These are phyloP conservation scores for Cucurbita pepo DNA, from an alignment of 306 rosid species.

Conservation along the genomic window DNA sequence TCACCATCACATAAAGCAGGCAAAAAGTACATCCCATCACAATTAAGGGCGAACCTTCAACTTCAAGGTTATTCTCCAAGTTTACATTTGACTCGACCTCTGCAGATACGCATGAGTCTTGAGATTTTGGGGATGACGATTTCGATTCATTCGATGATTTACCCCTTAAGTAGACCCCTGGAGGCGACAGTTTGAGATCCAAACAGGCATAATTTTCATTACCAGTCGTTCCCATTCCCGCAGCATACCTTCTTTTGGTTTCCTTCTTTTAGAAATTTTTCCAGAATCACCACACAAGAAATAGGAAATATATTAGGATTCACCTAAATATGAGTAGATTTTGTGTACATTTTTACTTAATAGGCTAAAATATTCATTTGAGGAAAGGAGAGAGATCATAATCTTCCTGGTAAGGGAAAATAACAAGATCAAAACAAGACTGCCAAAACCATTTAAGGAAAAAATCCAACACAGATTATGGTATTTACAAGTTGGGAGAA, in stretches of 20 bases:
- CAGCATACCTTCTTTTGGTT: neutral
- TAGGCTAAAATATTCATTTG: neutral
- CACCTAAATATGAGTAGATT: neutral
- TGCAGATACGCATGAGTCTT: constrained; percentile 6
- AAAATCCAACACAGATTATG: neutral
- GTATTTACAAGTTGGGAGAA: neutral
- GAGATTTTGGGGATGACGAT: constrained; percentile 9
- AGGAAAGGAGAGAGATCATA: neutral
- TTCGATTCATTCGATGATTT: neutral
- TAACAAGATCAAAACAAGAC: neutral
- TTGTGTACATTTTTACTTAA: neutral
- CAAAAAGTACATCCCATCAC: constrained; percentile 8
- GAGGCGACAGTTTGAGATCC: constrained; percentile 10
- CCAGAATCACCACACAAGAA: neutral
- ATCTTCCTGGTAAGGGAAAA: neutral
- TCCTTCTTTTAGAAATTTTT: neutral
- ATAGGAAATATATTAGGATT: neutral
- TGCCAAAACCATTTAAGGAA: neutral
- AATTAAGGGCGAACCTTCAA: neutral
- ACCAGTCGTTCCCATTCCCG: neutral
- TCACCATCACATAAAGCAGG: constrained; percentile 2
- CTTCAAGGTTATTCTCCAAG: neutral
- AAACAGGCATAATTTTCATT: neutral
- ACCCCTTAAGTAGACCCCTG: neutral
- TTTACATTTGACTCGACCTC: neutral